Percentiles rank a stretch among this genome's conserved stretches.
Evolutionary conservation across 2,329 filamentous ascomycete genomes (phyloP).

Genomic region (Eutypa lata): DNA sequence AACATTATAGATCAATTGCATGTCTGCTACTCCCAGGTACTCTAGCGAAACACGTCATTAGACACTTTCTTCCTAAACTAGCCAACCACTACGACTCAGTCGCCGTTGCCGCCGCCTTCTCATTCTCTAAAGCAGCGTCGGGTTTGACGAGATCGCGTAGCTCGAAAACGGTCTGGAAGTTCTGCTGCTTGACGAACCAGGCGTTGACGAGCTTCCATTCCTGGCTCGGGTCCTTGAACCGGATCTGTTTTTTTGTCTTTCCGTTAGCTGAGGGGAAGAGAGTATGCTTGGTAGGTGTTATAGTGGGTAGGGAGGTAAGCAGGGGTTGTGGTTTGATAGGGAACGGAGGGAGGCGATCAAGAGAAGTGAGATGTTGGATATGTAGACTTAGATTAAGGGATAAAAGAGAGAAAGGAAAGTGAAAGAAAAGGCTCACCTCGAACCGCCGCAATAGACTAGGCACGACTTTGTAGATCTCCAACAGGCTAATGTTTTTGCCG

Average conservation of each 20-base stretch:
- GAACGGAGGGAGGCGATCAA: not conserved
- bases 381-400: too few relatives aligned
- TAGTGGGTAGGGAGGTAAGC: not conserved
- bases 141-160: conserved; percentile 41
- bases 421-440: conserved; percentile 41
- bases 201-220: conserved; percentile 60
- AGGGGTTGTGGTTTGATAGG: not conserved
- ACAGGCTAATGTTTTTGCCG: conserved; percentile 62
- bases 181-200: conserved; percentile 61
- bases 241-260: conserved; percentile 37
- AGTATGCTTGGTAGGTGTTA: not conserved
- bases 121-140: conserved; percentile 8
- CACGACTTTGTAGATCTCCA: conserved; percentile 64
- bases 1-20: too few relatives aligned
- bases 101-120: conserved; percentile 2
- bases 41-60: not conserved
- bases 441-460: conserved; percentile 62
- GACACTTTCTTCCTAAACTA: too few relatives aligned
- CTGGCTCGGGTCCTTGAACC: conserved; percentile 49
- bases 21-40: too few relatives aligned
- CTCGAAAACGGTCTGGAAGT: conserved; percentile 48
- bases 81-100: not conserved
- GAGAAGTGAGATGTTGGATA: too few relatives aligned
- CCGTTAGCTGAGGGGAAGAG: not conserved
- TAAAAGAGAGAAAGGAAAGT: too few relatives aligned